Conservation (phyloP, 2,329 filamentous ascomycete species). For the Neocucurbitaria cava region DNA sequence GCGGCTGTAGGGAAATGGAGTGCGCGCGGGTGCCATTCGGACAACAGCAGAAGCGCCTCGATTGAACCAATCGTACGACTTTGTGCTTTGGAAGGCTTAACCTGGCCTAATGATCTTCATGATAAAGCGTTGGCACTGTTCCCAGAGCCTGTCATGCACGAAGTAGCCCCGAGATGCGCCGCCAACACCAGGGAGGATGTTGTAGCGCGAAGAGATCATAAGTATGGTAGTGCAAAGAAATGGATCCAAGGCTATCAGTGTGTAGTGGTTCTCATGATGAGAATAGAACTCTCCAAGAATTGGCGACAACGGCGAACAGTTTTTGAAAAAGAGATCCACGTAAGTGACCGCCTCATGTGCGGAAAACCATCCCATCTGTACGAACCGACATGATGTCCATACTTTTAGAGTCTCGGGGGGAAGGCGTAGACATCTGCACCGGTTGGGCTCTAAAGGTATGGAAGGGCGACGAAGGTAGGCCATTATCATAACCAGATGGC, state of each 20-base stretch:
- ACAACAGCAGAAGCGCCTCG: slow-evolving; percentile 61
- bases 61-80: slow-evolving; percentile 60
- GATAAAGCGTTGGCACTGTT: slow-evolving; percentile 61
- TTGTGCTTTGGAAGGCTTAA: slow-evolving; percentile 59
- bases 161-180: slow-evolving; percentile 59
- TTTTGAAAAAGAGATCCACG: slow-evolving; percentile 61
- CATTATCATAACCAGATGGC: slow-evolving; percentile 31
- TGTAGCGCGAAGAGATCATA: slow-evolving; percentile 63
- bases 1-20: slow-evolving; percentile 61
- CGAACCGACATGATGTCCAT: slow-evolving; percentile 61
- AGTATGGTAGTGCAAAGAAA: slow-evolving; percentile 62
- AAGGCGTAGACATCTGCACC: slow-evolving; percentile 48
- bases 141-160: slow-evolving; percentile 62
- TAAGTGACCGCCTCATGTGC: slow-evolving; percentile 62
- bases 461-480: slow-evolving; percentile 35
- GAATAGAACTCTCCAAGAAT: slow-evolving; percentile 60
- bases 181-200: slow-evolving; percentile 47
- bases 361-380: slow-evolving; percentile 64
- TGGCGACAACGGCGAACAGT: slow-evolving; percentile 59
- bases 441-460: slow-evolving; percentile 44
- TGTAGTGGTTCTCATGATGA: slow-evolving; percentile 56
- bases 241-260: slow-evolving; percentile 59
- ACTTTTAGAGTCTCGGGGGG: slow-evolving; percentile 51
- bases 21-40: slow-evolving; percentile 64
- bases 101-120: slow-evolving; percentile 63